A percentile compares a stretch with the other conserved stretches of the same genome.
These are phyloP conservation scores for Trichoderma asperelloides DNA, from an alignment of 495 filamentous ascomycete genomes.

Conservation along the genomic window DNA sequence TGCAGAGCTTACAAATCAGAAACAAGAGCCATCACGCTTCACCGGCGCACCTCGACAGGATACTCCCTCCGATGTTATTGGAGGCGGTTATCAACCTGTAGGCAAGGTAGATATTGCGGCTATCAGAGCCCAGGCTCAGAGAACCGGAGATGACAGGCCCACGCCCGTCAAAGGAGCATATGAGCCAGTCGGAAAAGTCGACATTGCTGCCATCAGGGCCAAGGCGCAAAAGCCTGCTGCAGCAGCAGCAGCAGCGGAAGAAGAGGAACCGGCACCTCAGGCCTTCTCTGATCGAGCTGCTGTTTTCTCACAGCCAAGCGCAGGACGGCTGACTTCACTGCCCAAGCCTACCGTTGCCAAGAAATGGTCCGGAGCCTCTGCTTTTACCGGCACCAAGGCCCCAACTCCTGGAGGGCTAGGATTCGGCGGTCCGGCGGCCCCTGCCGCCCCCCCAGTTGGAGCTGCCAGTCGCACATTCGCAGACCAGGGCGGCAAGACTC, in stretches of 20 bases:
- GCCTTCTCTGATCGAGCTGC: constrained; percentile 59
- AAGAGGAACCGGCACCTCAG: constrained; percentile 39
- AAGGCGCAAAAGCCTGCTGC: constrained; percentile 57
- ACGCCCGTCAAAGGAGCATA: constrained; percentile 82
- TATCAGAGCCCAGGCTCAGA: constrained; percentile 68
- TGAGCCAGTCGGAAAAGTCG: constrained; percentile 87
- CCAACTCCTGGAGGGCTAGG: constrained; percentile 64
- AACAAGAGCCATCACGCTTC: constrained; percentile 51
- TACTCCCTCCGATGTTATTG: constrained; percentile 56
- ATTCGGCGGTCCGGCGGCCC: constrained; percentile 37
- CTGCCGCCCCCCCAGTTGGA: constrained; percentile 54
- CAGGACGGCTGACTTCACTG: constrained; percentile 75
- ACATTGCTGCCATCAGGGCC: constrained; percentile 85
- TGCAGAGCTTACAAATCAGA: constrained; percentile 59
- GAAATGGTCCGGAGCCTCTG: constrained; percentile 61
- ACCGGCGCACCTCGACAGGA: constrained; percentile 28
- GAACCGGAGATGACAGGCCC: constrained; percentile 65
- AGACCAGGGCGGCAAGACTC: constrained; percentile 89
- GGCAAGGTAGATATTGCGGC: constrained; percentile 95
- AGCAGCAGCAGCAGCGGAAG: constrained; percentile 27
- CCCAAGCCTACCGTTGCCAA: constrained; percentile 93
- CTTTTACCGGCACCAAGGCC: constrained; percentile 81
- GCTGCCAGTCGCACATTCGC: constrained; percentile 86
- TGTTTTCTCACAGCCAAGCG: constrained; percentile 42
- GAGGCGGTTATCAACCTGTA: constrained; percentile 88